These are phyloP conservation scores for Nitzschia putrida DNA, from an alignment of 108 stramenopile species.

Conservation along the genomic window DNA sequence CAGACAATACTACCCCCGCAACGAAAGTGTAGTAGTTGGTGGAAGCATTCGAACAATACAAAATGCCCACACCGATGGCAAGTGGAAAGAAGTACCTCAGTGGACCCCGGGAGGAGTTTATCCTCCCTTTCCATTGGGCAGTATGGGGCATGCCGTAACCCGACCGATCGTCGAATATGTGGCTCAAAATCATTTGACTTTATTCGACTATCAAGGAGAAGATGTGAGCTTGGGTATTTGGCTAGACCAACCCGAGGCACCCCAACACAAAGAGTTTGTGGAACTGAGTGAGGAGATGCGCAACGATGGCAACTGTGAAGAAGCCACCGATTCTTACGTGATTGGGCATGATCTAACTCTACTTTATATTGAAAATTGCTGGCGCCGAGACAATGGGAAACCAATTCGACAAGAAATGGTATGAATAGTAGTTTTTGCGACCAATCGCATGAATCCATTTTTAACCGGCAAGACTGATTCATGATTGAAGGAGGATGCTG, in stretches of 20 bases:
- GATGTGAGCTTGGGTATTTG: slow-evolving; percentile 33
- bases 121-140: slow-evolving; percentile 31
- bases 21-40: slow-evolving; percentile 18
- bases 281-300: neutral
- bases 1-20: neutral
- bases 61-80: slow-evolving; percentile 7
- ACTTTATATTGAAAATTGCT: neutral
- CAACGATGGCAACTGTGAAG: slow-evolving; percentile 2
- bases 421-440: no score
- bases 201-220: slow-evolving; percentile 40
- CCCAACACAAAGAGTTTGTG: neutral
- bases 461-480: no score
- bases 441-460: no score
- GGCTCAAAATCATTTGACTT: neutral
- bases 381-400: no score
- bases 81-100: slow-evolving; percentile 31
- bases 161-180: slow-evolving; percentile 36
- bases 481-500: no score
- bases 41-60: slow-evolving; percentile 12
- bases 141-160: slow-evolving; percentile 19
- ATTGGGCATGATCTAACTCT: neutral
- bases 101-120: slow-evolving; percentile 9
- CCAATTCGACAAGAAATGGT: no score
- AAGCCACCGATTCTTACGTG: no score
- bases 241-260: slow-evolving; percentile 8